Evolutionary conservation across 2,329 filamentous ascomycete species (phyloP).

Genomic region (Thermothelomyces thermophilus): DNA sequence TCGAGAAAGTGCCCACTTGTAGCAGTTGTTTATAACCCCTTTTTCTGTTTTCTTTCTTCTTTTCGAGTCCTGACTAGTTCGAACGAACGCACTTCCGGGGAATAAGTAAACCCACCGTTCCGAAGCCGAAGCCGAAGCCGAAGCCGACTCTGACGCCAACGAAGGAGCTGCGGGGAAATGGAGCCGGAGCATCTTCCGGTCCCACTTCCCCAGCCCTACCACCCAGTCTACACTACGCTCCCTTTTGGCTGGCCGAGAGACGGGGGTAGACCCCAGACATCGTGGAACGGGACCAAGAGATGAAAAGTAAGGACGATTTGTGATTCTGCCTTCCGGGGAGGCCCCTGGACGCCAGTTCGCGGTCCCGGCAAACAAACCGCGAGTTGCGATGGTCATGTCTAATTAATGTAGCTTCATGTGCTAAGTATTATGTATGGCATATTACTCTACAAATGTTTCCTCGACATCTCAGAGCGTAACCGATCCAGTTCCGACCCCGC

Average conservation of each 20-base stretch:
- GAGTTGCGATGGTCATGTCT: neutral
- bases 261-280: neutral
- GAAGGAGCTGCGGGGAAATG: constrained; percentile 7
- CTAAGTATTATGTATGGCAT: too few relatives aligned
- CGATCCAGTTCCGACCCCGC: too few relatives aligned
- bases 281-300: neutral
- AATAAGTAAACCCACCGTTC: constrained; percentile 11
- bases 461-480: neutral
- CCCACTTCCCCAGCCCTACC: neutral
- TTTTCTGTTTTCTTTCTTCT: too few relatives aligned
- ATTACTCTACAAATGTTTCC: too few relatives aligned
- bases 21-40: too few relatives aligned
- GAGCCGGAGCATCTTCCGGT: neutral
- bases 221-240: too few relatives aligned
- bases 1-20: too few relatives aligned
- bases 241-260: neutral
- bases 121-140: constrained; percentile 4
- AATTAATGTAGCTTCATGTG: too few relatives aligned
- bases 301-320: too few relatives aligned
- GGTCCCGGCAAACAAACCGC: neutral
- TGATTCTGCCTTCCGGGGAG: too few relatives aligned
- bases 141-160: neutral
- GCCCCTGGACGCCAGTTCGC: neutral
- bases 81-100: too few relatives aligned
- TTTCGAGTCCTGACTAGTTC: too few relatives aligned